Evolutionary conservation across 129 eudicot species (phyloP).

Genomic region (Tagetes patula): DNA sequence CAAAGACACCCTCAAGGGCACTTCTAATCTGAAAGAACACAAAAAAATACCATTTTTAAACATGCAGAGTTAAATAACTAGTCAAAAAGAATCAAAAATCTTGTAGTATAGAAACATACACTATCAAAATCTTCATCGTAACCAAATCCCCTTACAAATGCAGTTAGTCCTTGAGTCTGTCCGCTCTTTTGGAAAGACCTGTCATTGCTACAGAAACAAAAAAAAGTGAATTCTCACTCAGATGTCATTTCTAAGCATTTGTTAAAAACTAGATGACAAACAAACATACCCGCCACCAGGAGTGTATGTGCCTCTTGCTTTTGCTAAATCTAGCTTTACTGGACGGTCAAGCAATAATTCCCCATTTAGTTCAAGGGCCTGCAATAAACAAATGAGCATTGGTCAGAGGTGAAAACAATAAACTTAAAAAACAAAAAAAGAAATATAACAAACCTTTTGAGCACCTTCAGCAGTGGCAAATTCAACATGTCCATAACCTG

Average conservation of each 20-base stretch:
- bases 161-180: constrained; percentile 39
- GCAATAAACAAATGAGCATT: too few species aligned
- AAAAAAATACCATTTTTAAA: not conserved
- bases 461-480: constrained; percentile 75
- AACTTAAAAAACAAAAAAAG: not conserved
- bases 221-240: not conserved
- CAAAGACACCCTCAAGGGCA: constrained; percentile 59
- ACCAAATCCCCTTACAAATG: constrained; percentile 70
- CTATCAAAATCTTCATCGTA: constrained; percentile 34
- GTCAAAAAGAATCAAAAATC: not conserved
- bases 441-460: constrained; percentile 42
- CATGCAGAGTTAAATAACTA: not conserved
- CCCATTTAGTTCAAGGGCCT: constrained; percentile 39
- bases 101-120: constrained; percentile 27
- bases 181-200: constrained; percentile 49
- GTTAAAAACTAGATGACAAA: not conserved
- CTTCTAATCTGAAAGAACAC: constrained; percentile 44
- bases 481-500: constrained; percentile 91
- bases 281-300: constrained; percentile 47
- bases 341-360: constrained; percentile 44
- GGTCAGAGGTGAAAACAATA: too few species aligned
- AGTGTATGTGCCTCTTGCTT: constrained; percentile 58
- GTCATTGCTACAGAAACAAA: constrained; percentile 27
- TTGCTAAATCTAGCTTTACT: constrained; percentile 58
- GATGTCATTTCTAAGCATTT: not conserved